Conservation (phyloP, 768 basidiomycete species). For the Boletus speciosus region DNA sequence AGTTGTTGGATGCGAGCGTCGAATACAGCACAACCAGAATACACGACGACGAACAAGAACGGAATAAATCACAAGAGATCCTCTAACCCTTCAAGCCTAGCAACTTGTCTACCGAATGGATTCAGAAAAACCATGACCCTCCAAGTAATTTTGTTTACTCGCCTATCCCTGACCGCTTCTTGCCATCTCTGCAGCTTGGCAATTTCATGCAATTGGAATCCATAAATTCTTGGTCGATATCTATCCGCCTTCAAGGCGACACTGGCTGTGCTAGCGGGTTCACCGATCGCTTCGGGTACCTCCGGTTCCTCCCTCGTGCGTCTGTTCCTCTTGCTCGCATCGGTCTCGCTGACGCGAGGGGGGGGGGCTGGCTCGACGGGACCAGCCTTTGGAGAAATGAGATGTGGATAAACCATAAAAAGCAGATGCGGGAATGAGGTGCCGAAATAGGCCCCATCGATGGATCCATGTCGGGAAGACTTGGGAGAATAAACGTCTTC, state of each 20-base stretch:
- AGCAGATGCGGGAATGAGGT: constrained; percentile 96
- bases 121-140: constrained; percentile 3
- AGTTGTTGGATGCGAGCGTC: background rate
- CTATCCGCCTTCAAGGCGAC: constrained; percentile 88
- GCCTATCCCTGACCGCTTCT: constrained; percentile 87
- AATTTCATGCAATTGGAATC: constrained; percentile 92
- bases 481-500: constrained; percentile 99
- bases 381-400: constrained; percentile 80
- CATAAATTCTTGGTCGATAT: constrained; percentile 92
- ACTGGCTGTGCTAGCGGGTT: constrained; percentile 70
- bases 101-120: constrained; percentile 39
- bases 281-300: constrained; percentile 54
- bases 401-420: constrained; percentile 93
- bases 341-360: constrained; percentile 29
- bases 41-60: background rate
- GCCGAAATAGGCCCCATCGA: constrained; percentile 98
- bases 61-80: constrained; percentile 25
- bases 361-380: constrained; percentile 39
- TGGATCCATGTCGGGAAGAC: constrained; percentile 92
- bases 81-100: constrained; percentile 47
- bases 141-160: constrained; percentile 2
- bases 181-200: constrained; percentile 96
- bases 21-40: constrained; percentile 7
- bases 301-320: constrained; percentile 55
- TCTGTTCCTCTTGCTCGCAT: constrained; percentile 35